Conservation (phyloP, 1,284 basidiomycete species). For the Melampsora americana region DNA sequence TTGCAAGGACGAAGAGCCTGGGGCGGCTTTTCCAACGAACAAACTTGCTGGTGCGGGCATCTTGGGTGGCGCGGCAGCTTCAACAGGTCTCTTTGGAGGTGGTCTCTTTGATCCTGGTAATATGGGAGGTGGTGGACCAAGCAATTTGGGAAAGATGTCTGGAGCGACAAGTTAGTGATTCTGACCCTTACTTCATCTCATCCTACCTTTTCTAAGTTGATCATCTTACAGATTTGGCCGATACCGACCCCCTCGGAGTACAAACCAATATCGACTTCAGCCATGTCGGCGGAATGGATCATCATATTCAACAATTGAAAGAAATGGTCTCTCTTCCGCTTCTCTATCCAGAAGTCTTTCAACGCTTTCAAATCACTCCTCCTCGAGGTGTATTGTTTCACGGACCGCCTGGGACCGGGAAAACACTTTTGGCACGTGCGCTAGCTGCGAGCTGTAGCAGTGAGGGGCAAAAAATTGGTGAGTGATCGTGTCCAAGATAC, state of each 20-base stretch:
- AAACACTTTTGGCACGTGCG: constrained; percentile 87
- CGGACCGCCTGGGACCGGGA: constrained; percentile 90
- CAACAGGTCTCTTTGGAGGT: constrained; percentile 27
- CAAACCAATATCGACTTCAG: constrained; percentile 93
- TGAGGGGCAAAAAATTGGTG: constrained; percentile 83
- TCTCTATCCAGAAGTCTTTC: constrained; percentile 95
- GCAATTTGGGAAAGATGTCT: constrained; percentile 75
- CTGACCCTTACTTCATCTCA: background rate
- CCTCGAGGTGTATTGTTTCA: constrained; percentile 97
- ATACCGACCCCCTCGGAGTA: constrained; percentile 91
- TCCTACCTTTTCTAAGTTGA: constrained; percentile 16
- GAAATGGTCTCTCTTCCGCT: constrained; percentile 97
- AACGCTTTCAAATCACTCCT: constrained; percentile 88
- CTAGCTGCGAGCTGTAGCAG: constrained; percentile 88
- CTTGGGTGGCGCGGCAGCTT: constrained; percentile 29
- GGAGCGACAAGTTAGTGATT: constrained; percentile 62
- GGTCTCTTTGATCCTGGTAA: constrained; percentile 34
- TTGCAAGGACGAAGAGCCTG: constrained; percentile 42
- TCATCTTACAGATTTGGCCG: constrained; percentile 68
- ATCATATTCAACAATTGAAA: constrained; percentile 93
- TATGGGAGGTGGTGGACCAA: constrained; percentile 54
- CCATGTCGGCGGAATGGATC: constrained; percentile 93
- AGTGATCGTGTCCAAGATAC: constrained; percentile 56
- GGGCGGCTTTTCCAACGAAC: constrained; percentile 10
- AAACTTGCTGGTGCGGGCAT: constrained; percentile 36